Evolutionary conservation across 305 asterid genomes (phyloP).

Genomic region (Rubia balearica): DNA sequence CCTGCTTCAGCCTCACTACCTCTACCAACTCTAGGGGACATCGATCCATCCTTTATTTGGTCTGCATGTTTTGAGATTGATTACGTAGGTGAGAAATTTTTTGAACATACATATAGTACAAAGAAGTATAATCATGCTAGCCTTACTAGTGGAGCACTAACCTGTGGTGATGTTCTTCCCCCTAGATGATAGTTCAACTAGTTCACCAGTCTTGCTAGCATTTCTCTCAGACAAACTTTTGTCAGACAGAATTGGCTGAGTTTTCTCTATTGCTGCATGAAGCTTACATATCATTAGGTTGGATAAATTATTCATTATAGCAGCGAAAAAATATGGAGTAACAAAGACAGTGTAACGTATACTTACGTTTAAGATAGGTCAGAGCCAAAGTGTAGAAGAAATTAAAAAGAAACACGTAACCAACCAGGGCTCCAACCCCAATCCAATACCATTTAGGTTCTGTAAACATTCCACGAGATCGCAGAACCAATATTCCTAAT

Average conservation of each 20-base stretch:
- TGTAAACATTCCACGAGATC: constrained; percentile 15
- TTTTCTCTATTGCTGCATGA: constrained; percentile 14
- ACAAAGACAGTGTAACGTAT: neutral
- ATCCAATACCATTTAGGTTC: constrained; percentile 22
- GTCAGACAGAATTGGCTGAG: constrained; percentile 12
- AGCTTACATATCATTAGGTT: neutral
- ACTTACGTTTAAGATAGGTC: constrained; percentile 13
- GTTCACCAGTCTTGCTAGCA: constrained; percentile 3
- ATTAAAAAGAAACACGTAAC: constrained; percentile 14
- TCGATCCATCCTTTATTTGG: constrained; percentile 2
- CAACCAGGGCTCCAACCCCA: constrained; percentile 18
- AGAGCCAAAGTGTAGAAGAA: constrained; percentile 17
- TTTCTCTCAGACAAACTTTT: constrained; percentile 10
- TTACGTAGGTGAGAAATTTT: neutral
- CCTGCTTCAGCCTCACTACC: constrained; percentile 8
- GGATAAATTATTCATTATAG: neutral
- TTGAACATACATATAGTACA: neutral
- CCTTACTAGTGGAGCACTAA: neutral
- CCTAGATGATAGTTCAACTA: constrained; percentile 4
- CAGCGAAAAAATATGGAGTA: neutral
- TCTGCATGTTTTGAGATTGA: neutral
- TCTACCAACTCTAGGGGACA: constrained; percentile 8
- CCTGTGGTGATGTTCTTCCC: constrained; percentile 10
- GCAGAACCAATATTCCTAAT: constrained; percentile 11
- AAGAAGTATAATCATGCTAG: neutral